Base-by-base conservation (phyloP, 1,284 basidiomycete species). In the Irpex rosettiformis region DNA sequence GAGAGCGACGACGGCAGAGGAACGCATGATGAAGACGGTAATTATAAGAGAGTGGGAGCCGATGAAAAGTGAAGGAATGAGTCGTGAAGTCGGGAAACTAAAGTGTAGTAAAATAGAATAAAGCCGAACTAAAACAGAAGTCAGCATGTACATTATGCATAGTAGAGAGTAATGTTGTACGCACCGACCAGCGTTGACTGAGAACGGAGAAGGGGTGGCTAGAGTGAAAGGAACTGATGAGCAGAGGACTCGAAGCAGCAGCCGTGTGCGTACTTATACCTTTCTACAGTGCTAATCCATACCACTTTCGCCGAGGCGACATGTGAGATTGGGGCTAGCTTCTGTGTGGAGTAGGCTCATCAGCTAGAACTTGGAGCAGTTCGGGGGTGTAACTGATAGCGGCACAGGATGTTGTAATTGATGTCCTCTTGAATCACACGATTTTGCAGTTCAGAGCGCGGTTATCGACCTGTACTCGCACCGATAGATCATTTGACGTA, bases 1-100 rank as follows among this genome's bases (percentile, higher is more conserved):
- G 45, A 62, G 52, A 51, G 59, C 61, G 33, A 58, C 28, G 47
- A 61, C 13, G 51, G 62, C 43, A 47, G 60, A 59, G 48, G 62
- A 59, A 29, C 57, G 59, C 62, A 63, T 63, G 10, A 33, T 63
- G 56, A 37, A 30, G 22, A 16, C 30, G 18, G 27, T 43, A 18
- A 42, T 29, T 5, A 28, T 42, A 56, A 16, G 43, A 37, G 24
- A 21, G n/a, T 22, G 52, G 57, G 42, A 27, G 53, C 30, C 4
- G 29, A 29, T 52, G 16, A n/a, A 52, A 24, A 47, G 10, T 11
- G 22, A 18, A 24, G 21, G 22, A 18, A 47, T 18, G 43, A 21
- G 33, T 11, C 16, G 43, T 47, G 22, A 24, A 47, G 43, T 47
- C n/a, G 18, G 10, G 8, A 47, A 47, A 47, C 5, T 10, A 47